phyloP scores from a whole-genome alignment of 75 land plant species.

The Selaginella tamariscina region DNA sequence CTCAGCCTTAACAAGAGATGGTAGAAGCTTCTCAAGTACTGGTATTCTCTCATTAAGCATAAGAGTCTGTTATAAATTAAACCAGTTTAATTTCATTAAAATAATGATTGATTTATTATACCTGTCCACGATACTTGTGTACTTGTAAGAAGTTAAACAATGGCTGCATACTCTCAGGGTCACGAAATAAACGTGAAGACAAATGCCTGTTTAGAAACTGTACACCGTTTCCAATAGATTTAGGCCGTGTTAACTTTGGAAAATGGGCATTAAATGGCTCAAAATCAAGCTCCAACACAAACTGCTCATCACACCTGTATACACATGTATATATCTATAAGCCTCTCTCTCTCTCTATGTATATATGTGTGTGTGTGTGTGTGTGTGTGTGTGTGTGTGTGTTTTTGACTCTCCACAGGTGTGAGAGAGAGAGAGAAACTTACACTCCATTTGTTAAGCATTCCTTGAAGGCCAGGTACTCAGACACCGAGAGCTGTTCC shows the following conservation, averaged over 20 bases:
- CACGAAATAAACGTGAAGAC: conserved; percentile 33
- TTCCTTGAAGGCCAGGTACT: conserved; percentile 71
- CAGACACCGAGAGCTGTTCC: conserved; percentile 43
- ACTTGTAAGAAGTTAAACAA: conserved; percentile 49
- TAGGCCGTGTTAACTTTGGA: conserved; percentile 52
- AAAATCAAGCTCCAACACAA: conserved; percentile 77
- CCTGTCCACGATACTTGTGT: conserved; percentile 56
- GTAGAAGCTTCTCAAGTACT: conserved; percentile 44
- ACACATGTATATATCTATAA: background rate
- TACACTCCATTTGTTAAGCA: conserved; percentile 50
- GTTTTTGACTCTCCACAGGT: background rate
- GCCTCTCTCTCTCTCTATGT: too few relatives aligned
- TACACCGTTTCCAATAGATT: conserved; percentile 76
- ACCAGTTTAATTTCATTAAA: background rate
- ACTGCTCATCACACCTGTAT: conserved; percentile 32
- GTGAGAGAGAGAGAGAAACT: background rate
- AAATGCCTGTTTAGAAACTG: conserved; percentile 48
- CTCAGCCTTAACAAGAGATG: conserved; percentile 54
- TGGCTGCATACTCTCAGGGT: conserved; percentile 37
- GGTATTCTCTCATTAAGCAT: conserved; percentile 62
- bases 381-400: too few relatives aligned
- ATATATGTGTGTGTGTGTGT: too few relatives aligned
- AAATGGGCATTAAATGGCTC: conserved; percentile 48
- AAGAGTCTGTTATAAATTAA: conserved; percentile 39
- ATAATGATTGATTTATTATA: conserved; percentile 12